phyloP scores from a whole-genome alignment of 2,329 filamentous ascomycete genomes.

The Calonectria ilicicola region DNA sequence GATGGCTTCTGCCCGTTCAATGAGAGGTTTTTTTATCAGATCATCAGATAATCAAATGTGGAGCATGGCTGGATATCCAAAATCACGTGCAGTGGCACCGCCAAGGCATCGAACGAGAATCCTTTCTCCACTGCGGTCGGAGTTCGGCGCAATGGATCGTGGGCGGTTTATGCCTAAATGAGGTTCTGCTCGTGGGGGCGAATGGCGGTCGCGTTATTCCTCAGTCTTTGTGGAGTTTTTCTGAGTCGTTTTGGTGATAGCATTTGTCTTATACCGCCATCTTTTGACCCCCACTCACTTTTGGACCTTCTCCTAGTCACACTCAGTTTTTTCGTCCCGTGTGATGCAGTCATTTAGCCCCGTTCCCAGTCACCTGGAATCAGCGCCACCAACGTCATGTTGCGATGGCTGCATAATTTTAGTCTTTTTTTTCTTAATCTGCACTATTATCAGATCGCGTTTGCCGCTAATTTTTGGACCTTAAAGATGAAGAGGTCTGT shows the following conservation, averaged over 20 bases:
- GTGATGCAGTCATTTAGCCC: slow-evolving; percentile 7
- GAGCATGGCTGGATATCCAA: neutral
- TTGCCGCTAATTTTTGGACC: no score
- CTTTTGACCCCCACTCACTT: neutral
- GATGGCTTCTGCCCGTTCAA: neutral
- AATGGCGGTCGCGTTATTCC: neutral
- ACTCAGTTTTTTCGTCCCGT: neutral
- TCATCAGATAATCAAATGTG: slow-evolving; percentile 43
- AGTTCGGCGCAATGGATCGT: neutral
- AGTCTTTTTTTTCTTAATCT: neutral
- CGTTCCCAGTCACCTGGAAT: neutral
- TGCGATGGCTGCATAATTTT: neutral
- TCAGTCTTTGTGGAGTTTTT: neutral
- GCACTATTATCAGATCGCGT: neutral
- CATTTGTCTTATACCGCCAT: neutral
- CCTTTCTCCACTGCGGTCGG: neutral
- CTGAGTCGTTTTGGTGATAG: neutral
- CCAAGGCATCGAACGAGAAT: neutral
- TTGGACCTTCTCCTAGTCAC: neutral
- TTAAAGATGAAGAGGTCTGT: no score
- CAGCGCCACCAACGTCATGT: neutral
- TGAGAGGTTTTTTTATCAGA: slow-evolving; percentile 44
- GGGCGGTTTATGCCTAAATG: neutral
- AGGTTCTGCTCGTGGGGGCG: neutral
- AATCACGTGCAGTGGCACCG: neutral